Evolutionary conservation across 768 basidiomycete species (phyloP).

Genomic region (Gloeophyllum trabeum): DNA sequence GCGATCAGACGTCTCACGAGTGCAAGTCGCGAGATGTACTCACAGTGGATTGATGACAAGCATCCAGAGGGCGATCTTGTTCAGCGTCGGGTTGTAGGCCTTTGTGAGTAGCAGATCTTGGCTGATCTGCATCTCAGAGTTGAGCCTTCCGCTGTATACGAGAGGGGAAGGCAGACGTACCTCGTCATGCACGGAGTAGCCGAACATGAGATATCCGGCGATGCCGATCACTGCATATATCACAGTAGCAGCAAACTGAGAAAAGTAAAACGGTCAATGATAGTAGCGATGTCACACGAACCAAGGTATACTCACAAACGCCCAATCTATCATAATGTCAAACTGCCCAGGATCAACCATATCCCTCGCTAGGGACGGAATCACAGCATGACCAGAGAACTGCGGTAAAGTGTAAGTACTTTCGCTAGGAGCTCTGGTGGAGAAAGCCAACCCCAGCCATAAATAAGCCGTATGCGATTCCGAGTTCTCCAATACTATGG

Average conservation of each 20-base stretch:
- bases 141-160: conserved; percentile 1
- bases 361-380: conserved; percentile 83
- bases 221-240: conserved; percentile 28
- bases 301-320: conserved; percentile 50
- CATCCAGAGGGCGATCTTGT: conserved; percentile 73
- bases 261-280: conserved; percentile 7
- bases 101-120: conserved; percentile 63
- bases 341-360: conserved; percentile 80
- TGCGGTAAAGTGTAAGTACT: conserved; percentile 15
- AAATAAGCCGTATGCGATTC: conserved; percentile 79
- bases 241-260: conserved; percentile 48
- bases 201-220: conserved; percentile 80
- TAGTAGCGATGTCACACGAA: too few species aligned
- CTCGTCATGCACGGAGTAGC: conserved; percentile 68
- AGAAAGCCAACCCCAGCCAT: conserved; percentile 72
- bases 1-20: conserved; percentile 8
- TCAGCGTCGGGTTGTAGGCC: conserved; percentile 63
- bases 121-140: conserved; percentile 46
- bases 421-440: neutral
- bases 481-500: conserved; percentile 43
- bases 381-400: conserved; percentile 89
- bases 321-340: conserved; percentile 71
- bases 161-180: conserved; percentile 26
- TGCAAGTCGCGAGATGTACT: conserved; percentile 15
- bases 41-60: conserved; percentile 71